A percentile compares a stretch with the other conserved stretches of the same genome.
phyloP scores from a whole-genome alignment of 2,329 filamentous ascomycete genomes.

The Stemphylium lycopersici region DNA sequence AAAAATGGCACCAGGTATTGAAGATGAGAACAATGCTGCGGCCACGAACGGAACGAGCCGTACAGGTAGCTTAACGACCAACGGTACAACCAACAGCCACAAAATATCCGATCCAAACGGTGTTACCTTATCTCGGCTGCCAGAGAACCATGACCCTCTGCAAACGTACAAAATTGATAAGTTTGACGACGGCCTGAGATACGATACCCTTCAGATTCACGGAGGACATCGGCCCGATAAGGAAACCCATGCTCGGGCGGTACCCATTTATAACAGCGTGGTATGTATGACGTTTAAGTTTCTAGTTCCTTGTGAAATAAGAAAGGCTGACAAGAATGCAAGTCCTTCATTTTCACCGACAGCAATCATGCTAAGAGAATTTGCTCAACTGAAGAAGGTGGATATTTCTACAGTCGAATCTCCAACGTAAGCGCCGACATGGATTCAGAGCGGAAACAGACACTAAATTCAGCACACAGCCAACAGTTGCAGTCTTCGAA shows the following conservation, averaged over 20 bases:
- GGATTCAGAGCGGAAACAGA: too few species aligned
- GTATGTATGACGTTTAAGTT: neutral
- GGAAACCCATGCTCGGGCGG: neutral
- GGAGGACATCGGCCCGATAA: neutral
- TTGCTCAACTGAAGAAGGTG: neutral
- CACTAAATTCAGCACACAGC: conserved; percentile 7
- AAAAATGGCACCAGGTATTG: too few species aligned
- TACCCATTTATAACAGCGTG: conserved; percentile 2
- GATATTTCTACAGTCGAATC: neutral
- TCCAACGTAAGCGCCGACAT: neutral
- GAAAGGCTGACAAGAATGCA: neutral
- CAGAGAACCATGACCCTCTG: neutral
- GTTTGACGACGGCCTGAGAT: neutral
- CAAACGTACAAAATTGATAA: neutral
- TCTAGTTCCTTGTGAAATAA: neutral
- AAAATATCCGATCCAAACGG: too few species aligned
- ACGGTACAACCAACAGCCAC: too few species aligned
- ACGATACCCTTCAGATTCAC: neutral
- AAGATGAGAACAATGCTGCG: too few species aligned
- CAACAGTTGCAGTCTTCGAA: conserved; percentile 50
- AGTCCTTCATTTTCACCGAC: conserved; percentile 1
- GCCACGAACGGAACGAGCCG: too few species aligned
- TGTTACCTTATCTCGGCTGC: too few species aligned
- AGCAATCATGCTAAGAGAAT: conserved; percentile 1
- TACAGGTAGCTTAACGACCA: too few species aligned